Percentiles rank a stretch among this genome's conserved stretches.
phyloP scores from a whole-genome alignment of 2,329 filamentous ascomycete species.

The Verticillium nubilum region DNA sequence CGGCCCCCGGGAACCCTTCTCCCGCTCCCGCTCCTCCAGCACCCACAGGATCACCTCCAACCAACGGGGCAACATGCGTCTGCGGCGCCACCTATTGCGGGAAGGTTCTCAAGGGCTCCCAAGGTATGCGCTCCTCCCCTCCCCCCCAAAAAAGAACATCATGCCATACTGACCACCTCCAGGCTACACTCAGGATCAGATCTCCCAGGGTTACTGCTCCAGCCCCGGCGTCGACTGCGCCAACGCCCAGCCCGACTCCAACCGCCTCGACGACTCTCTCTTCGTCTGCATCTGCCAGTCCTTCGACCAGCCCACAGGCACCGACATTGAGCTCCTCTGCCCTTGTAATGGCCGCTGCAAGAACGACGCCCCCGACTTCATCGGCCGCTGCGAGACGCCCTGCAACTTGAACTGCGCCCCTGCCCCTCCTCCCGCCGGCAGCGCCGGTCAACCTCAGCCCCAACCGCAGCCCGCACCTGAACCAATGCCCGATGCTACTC shows the following conservation, averaged over 20 bases:
- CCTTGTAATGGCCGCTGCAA: constrained; percentile 31
- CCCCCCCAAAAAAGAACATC: neutral
- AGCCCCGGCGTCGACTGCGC: constrained; percentile 28
- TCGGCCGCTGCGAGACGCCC: constrained; percentile 31
- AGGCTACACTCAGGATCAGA: constrained; percentile 17
- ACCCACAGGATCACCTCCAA: constrained; percentile 6
- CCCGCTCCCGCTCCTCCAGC: neutral
- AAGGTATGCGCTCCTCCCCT: constrained; percentile 1
- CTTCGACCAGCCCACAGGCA: constrained; percentile 24
- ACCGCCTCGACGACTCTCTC: constrained; percentile 21
- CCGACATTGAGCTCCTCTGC: constrained; percentile 29
- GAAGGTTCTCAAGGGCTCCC: constrained; percentile 24
- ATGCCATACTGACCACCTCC: neutral
- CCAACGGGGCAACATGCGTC: constrained; percentile 27
- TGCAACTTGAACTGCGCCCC: constrained; percentile 27
- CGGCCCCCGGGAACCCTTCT: neutral
- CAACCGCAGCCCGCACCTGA: neutral
- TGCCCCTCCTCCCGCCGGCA: neutral
- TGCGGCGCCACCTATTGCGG: constrained; percentile 37
- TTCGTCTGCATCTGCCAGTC: constrained; percentile 33
- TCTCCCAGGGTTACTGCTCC: constrained; percentile 28
- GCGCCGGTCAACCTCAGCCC: neutral
- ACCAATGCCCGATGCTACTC: neutral
- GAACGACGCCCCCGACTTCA: constrained; percentile 30
- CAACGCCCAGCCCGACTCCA: constrained; percentile 20